A percentile compares a stretch with the other conserved stretches of the same genome.
Evolutionary conservation across 1,284 basidiomycete genomes (phyloP).

Genomic region (Butyriboletus pseudospeciosus): DNA sequence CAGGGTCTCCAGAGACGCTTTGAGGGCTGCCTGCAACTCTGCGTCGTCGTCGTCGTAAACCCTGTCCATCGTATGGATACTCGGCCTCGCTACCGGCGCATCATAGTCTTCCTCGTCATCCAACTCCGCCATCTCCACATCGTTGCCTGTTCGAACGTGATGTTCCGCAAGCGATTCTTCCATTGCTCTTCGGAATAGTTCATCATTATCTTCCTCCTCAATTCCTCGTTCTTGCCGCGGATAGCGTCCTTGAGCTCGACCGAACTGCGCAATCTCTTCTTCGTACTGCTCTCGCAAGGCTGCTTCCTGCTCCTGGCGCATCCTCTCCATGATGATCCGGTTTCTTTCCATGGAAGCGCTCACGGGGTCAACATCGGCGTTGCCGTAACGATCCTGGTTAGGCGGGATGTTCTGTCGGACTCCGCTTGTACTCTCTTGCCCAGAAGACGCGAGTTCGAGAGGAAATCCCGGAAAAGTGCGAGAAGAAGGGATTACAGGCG

Average conservation of each 20-base stretch:
- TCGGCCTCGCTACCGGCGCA: not conserved
- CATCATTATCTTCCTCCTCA: conserved; percentile 54
- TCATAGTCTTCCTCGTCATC: conserved; percentile 32
- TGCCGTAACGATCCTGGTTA: conserved; percentile 29
- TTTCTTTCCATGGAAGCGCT: conserved; percentile 64
- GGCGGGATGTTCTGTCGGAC: conserved; percentile 11
- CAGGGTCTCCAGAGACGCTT: conserved; percentile 70
- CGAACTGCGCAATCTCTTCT: conserved; percentile 38
- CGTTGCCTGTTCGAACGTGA: conserved; percentile 16
- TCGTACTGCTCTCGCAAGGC: conserved; percentile 59
- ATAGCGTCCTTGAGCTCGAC: conserved; percentile 10
- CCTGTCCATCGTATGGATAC: conserved; percentile 21
- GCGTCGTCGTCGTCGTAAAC: conserved; percentile 85
- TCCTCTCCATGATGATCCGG: conserved; percentile 56
- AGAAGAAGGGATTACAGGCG: conserved; percentile 27
- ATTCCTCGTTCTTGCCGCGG: conserved; percentile 5
- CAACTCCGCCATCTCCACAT: conserved; percentile 10
- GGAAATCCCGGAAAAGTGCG: conserved; percentile 24
- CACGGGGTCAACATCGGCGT: conserved; percentile 52
- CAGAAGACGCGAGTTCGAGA: conserved; percentile 3
- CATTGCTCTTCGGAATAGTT: conserved; percentile 58
- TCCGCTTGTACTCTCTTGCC: not conserved
- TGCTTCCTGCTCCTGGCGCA: conserved; percentile 64
- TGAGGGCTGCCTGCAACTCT: conserved; percentile 80
- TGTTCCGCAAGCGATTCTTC: conserved; percentile 50